Base-by-base conservation (phyloP, 2,329 filamentous ascomycete species). In the Apiospora phragmitis region DNA sequence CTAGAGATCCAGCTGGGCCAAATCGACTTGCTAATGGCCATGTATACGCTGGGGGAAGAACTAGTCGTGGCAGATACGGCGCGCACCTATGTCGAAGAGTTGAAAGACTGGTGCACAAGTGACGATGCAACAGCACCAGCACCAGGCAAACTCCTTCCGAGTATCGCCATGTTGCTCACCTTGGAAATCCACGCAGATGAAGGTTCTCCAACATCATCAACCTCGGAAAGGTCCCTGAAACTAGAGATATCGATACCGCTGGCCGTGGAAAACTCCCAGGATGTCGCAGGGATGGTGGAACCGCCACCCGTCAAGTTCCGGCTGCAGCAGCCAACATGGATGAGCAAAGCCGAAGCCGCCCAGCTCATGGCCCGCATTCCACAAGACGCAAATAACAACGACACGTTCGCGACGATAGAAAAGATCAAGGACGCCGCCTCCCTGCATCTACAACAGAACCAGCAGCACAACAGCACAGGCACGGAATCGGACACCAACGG, bases 1-100 rank as follows among this genome's bases (percentile, higher is more conserved):
- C 79, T 87, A 74, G 83, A 85, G 71, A 78, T 83, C 16, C 85
- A 87, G 76, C 76, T 87, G 14, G 83, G 82, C 1, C 84, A 84
- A 69, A 80, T 88, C 43, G 86, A 88, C 68, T 83, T 88, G n/a
- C 76, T 88, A 3, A 77, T 81, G 73, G 85, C 86, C 12, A 88
- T 88, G 86, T 88, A 86, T 71, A 81, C 82, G 0, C 74, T 77
- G 0, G 80, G 83, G 16, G 77, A 80, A n/a, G 79, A 78, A 6
- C 75, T 83, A 1, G 68, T 71, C 0, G 73, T 82, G 4, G 77
- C 78, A 29, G 70, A 76, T 4, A n/a, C 68, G 9, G 77, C 69
- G 5, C 42, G 41, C 29, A 16, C 29, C 18, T n/a, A 43, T 8
- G 24, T 74, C n/a, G 70, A 69, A 4, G 26, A 67, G 32, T 49